Base-by-base conservation (phyloP, 2,329 filamentous ascomycete species). In the Aureobasidium mangrovei region DNA sequence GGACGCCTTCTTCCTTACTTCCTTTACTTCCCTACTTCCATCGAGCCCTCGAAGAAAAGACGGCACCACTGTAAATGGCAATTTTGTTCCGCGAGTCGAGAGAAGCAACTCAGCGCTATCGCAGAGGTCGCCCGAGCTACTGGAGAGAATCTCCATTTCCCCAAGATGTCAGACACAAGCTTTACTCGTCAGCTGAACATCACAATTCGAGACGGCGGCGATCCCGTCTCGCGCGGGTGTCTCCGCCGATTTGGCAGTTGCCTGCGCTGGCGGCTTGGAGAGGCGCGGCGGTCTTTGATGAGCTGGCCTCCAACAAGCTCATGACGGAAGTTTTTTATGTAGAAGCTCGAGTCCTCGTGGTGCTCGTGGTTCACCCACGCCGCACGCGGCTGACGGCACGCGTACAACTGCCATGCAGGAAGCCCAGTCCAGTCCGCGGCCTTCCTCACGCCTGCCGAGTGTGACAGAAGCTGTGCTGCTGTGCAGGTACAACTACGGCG, bases 341-440 rank as follows among this genome's bases (percentile, higher is more conserved):
- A 18, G 18, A 18, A 29, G n/a, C 36, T 32, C 46, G 46, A 49
- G 35, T 49, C n/a, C 35, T 49, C 12, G 12, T n/a, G 27, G 27
- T n/a, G 10, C 39, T 41, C 41, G 10, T 10, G 31, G 27, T 35
- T 18, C 29, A 28, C 10, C 24, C 38, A 51, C 29, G 38, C 47
- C 28, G 28, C 27, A 32, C 18, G 18, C 18, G 18, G 18, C 18
- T 18, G 18, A 27, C 46, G 46, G 47, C 47, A 51, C 47, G 36
- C 36, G 24, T 35, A 42, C n/a, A 51, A 51, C 47, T 51, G 47
- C 42, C 47, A 51, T 51, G 47, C 47, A 51, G 38, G 29, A 42
- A 42, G 47, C 47, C 39, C 36, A 42, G 47, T 42, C 47, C 38
- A 51, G n/a, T 26, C 8, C 26, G 40, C 28, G 36, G 35, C 46